Evolutionary conservation across 129 eudicot species (phyloP), one percentile per base, ranked within the genome.

Genomic region (Flaveria brownii): DNA sequence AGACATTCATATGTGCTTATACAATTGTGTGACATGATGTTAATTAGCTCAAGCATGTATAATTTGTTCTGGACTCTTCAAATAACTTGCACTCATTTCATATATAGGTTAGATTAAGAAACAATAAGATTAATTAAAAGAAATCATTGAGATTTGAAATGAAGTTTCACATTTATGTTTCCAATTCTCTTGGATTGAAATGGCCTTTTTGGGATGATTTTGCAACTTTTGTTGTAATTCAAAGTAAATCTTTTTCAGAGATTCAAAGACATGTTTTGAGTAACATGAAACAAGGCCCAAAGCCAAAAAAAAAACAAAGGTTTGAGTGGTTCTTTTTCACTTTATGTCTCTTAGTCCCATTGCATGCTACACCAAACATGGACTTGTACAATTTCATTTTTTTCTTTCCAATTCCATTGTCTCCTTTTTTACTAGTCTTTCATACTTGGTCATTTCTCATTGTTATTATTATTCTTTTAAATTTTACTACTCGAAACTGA

Each of bases 331-430:
- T 79, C 81, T 77, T 77, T 79, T 23, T 47, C 75, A 61, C 86
- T 75, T 84, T 79, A 79, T 79, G 84, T 75, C 87, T 84, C 72
- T 67, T 75, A 79, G 80, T 73, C 80, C 63, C 80, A 70, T 80
- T 68, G 84, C 82, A 80, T 76, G 87, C 82, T 72, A 76, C 79
- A 80, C 69, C 77, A 80, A 71, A 70, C 84, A 80, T 76, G 76
- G 75, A 83, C 70, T 60, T 75, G 68, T 63, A 63, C 68, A 28
- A 28, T 28, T 63, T 18, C 45, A 55, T 63, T 28, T 16, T 28
- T 63, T 63, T 16, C 18, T 60, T 60, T 83, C 55, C 80, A 60
- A 41, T 78, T 83, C 63, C 75, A 74, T 63, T 73, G 73, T 68
- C 33, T 61, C 70, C 72, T 79, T 79, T 79, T 79, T 77, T 74